Percentiles rank a stretch among this genome's conserved stretches.
Conservation (phyloP, 345 rosid species). For the Arabidopsis arenosa region DNA sequence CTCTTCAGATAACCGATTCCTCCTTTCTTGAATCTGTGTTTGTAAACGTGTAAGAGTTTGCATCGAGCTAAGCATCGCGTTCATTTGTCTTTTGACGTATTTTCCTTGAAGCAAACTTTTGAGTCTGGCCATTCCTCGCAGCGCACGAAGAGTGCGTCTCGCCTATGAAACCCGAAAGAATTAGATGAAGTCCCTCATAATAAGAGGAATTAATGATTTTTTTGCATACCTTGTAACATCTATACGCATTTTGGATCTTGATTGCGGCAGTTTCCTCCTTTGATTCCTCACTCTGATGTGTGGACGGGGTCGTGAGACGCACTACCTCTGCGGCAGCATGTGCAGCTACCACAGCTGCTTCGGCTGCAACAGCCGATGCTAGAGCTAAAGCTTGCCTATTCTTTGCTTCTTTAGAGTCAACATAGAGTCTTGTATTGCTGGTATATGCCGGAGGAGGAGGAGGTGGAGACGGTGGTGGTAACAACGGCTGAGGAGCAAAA, state of each 20-base stretch:
- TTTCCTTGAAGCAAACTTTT: conserved; percentile 71
- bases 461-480: conserved; percentile 46
- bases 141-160: conserved; percentile 71
- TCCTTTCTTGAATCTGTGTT: conserved; percentile 72
- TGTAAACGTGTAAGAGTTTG: conserved; percentile 84
- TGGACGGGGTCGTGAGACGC: conserved; percentile 31
- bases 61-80: conserved; percentile 77
- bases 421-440: not conserved
- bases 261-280: conserved; percentile 39
- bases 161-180: conserved; percentile 56
- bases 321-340: conserved; percentile 44
- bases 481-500: conserved; percentile 34
- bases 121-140: conserved; percentile 82
- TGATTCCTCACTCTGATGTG: conserved; percentile 19
- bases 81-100: conserved; percentile 76
- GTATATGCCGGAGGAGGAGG: conserved; percentile 6
- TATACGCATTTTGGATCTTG: conserved; percentile 43
- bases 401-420: conserved; percentile 31
- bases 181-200: not conserved
- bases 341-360: conserved; percentile 46
- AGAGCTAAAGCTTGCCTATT: conserved; percentile 42
- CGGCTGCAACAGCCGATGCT: conserved; percentile 45
- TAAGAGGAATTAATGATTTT: conserved; percentile 8
- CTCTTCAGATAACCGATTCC: conserved; percentile 75
- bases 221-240: conserved; percentile 41